phyloP scores from a whole-genome alignment of 2,329 filamentous ascomycete species.

The Nannizzia gypsea region DNA sequence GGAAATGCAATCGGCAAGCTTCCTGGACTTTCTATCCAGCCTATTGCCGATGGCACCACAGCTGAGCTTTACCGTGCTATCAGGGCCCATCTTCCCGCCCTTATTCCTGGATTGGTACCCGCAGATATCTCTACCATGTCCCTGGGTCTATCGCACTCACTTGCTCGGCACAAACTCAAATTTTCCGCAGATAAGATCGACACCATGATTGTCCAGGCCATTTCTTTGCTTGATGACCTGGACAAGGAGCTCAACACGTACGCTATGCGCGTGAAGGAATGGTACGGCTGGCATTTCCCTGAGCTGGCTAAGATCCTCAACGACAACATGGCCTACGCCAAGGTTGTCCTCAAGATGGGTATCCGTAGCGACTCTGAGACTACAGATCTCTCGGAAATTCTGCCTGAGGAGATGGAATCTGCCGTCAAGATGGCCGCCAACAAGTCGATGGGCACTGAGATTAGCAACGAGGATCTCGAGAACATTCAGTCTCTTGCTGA shows the following conservation, averaged over 20 bases:
- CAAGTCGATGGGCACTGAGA: slow-evolving; percentile 97
- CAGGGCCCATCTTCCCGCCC: slow-evolving; percentile 74
- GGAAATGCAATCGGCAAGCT: slow-evolving; percentile 85
- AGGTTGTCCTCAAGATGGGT: slow-evolving; percentile 77
- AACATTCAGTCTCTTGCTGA: slow-evolving; percentile 87
- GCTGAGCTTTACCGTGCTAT: slow-evolving; percentile 90
- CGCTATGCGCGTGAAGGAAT: slow-evolving; percentile 98
- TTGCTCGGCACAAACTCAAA: slow-evolving; percentile 95
- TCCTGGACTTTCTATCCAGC: slow-evolving; percentile 71
- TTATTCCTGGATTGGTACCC: slow-evolving; percentile 77
- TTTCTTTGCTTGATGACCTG: slow-evolving; percentile 83
- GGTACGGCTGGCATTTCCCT: slow-evolving; percentile 99
- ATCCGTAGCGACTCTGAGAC: slow-evolving; percentile 69
- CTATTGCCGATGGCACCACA: slow-evolving; percentile 69
- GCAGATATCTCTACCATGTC: slow-evolving; percentile 89
- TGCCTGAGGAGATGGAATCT: slow-evolving; percentile 88
- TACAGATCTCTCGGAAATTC: slow-evolving; percentile 72
- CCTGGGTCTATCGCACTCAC: slow-evolving; percentile 88
- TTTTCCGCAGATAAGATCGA: slow-evolving; percentile 98
- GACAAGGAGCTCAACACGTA: slow-evolving; percentile 99
- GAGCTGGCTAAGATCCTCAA: slow-evolving; percentile 95
- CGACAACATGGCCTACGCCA: slow-evolving; percentile 90
- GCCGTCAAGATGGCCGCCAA: slow-evolving; percentile 90
- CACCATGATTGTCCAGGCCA: slow-evolving; percentile 97
- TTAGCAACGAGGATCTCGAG: slow-evolving; percentile 79